Conservation (phyloP, 768 basidiomycete genomes). For the Amanita molliuscula region DNA sequence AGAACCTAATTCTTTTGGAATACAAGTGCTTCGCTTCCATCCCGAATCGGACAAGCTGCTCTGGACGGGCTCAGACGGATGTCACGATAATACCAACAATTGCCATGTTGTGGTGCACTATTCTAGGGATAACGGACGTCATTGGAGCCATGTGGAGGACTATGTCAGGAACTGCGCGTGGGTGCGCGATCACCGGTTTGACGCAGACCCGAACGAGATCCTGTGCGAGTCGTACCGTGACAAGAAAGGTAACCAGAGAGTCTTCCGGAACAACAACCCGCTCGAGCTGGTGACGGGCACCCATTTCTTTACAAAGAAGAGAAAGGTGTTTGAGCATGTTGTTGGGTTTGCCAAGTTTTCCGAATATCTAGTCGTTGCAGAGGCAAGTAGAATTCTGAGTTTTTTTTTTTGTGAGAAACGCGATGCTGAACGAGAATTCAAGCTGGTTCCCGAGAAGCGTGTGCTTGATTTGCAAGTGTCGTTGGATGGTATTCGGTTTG, state of each 20-base stretch:
- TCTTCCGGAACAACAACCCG: slow-evolving; percentile 47
- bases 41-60: slow-evolving; percentile 77
- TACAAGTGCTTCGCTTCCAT: slow-evolving; percentile 79
- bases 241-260: slow-evolving; percentile 72
- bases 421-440: slow-evolving; percentile 4
- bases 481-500: slow-evolving; percentile 78
- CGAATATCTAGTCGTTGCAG: slow-evolving; percentile 91
- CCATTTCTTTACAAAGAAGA: slow-evolving; percentile 62
- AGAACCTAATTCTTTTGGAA: slow-evolving; percentile 70
- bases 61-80: slow-evolving; percentile 77
- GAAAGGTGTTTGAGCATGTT: slow-evolving; percentile 73
- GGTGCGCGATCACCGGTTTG: slow-evolving; percentile 72
- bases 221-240: slow-evolving; percentile 82
- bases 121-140: slow-evolving; percentile 64
- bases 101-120: slow-evolving; percentile 76
- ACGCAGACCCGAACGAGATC: slow-evolving; percentile 80
- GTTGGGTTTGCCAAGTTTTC: slow-evolving; percentile 97
- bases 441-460: slow-evolving; percentile 44
- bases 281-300: slow-evolving; percentile 72
- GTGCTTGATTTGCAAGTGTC: slow-evolving; percentile 86
- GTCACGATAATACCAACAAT: slow-evolving; percentile 29
- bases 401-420: neutral
- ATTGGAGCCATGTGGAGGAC: slow-evolving; percentile 67
- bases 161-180: slow-evolving; percentile 92
- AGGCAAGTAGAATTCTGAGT: slow-evolving; percentile 40